phyloP scores from a whole-genome alignment of 2,329 filamentous ascomycete genomes.

The Coniochaeta sp. region DNA sequence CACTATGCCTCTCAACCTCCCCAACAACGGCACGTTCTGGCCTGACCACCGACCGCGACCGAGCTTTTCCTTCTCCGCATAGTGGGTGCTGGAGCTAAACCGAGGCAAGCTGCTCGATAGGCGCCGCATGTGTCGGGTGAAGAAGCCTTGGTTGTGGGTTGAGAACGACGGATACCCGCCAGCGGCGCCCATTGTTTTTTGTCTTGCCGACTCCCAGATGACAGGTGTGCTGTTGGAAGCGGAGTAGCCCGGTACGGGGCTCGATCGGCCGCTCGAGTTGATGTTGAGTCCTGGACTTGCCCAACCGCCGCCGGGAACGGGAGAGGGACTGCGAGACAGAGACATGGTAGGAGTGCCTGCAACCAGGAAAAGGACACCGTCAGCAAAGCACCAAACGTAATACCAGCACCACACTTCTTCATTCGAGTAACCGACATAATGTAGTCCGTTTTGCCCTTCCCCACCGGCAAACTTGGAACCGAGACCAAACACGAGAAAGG shows the following conservation, averaged over 20 bases:
- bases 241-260: conserved; percentile 47
- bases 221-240: conserved; percentile 47
- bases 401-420: not conserved
- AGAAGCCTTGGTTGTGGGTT: conserved; percentile 79
- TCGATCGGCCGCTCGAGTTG: conserved; percentile 59
- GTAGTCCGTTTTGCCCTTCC: not conserved
- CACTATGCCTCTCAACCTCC: conserved; percentile 36
- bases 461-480: not conserved
- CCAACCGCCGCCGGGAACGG: conserved; percentile 79
- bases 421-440: not conserved
- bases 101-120: conserved; percentile 73
- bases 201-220: conserved; percentile 78
- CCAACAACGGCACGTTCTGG: conserved; percentile 35
- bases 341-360: conserved; percentile 65
- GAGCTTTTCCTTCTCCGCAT: conserved; percentile 72
- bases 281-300: conserved; percentile 72
- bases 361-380: conserved; percentile 2
- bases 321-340: conserved; percentile 80
- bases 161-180: conserved; percentile 67
- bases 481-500: conserved; percentile 5
- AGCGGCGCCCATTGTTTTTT: conserved; percentile 64
- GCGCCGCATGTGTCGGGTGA: conserved; percentile 73
- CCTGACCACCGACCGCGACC: conserved; percentile 50
- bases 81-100: conserved; percentile 51
- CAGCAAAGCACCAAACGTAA: not conserved